Evolutionary conservation across 306 rosid species (phyloP).

Genomic region (Quercus dentata): DNA sequence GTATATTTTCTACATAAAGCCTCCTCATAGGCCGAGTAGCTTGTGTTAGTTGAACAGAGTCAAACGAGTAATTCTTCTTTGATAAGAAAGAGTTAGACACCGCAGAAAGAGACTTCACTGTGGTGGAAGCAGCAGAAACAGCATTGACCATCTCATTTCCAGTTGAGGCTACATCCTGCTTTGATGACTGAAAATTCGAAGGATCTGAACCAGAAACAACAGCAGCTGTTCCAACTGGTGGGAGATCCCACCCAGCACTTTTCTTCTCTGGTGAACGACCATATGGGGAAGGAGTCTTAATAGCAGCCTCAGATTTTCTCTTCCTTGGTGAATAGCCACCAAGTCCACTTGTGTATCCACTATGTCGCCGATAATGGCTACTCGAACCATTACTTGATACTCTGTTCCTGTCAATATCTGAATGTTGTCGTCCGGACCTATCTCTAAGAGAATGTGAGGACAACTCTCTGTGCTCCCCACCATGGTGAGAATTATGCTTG

Average conservation of each 20-base stretch:
- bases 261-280: constrained; percentile 62
- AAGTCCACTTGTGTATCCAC: constrained; percentile 61
- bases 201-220: constrained; percentile 42
- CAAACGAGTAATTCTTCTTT: constrained; percentile 54
- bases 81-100: constrained; percentile 33
- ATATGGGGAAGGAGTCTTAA: constrained; percentile 79
- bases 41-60: constrained; percentile 83
- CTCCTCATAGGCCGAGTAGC: constrained; percentile 93
- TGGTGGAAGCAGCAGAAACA: constrained; percentile 41
- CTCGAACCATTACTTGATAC: constrained; percentile 63
- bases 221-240: constrained; percentile 45
- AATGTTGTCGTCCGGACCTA: constrained; percentile 48
- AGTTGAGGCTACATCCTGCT: constrained; percentile 34
- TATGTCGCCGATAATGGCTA: constrained; percentile 55
- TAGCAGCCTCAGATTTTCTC: constrained; percentile 78
- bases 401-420: constrained; percentile 53
- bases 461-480: constrained; percentile 38
- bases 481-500: constrained; percentile 31
- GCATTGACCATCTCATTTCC: constrained; percentile 40
- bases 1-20: constrained; percentile 86
- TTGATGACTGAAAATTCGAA: constrained; percentile 48
- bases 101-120: constrained; percentile 31
- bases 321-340: constrained; percentile 99
- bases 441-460: constrained; percentile 40
- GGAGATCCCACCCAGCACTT: constrained; percentile 80